phyloP scores from a whole-genome alignment of 2,329 filamentous ascomycete species.

The Fusarium pseudograminearum region DNA sequence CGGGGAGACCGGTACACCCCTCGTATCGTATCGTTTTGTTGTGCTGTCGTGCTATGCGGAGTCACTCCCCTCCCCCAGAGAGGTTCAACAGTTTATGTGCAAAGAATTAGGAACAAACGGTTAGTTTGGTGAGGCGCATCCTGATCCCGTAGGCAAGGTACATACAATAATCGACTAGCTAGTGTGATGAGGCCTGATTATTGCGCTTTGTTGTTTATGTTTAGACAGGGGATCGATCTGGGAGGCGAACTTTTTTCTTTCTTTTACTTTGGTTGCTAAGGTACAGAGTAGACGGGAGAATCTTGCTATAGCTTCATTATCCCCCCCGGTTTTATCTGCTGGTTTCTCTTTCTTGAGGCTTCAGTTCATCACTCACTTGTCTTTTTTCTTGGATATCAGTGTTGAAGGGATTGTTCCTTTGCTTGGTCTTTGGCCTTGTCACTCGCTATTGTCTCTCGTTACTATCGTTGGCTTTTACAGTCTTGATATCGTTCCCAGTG shows the following conservation, averaged over 20 bases:
- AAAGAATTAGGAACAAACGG: background rate
- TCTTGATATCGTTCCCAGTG: background rate
- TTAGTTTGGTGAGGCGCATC: slow-evolving; percentile 35
- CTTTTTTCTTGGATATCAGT: slow-evolving; percentile 1
- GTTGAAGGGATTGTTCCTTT: slow-evolving; percentile 7
- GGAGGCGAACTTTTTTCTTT: background rate
- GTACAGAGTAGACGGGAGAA: background rate
- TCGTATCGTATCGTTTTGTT: slow-evolving; percentile 4
- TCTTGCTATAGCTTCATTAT: slow-evolving; percentile 46
- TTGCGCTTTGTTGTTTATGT: slow-evolving; percentile 18
- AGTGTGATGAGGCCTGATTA: slow-evolving; percentile 27
- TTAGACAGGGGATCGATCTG: background rate
- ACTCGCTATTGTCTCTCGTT: slow-evolving; percentile 29
- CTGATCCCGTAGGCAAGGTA: background rate
- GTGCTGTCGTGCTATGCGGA: slow-evolving; percentile 44
- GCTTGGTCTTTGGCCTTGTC: slow-evolving; percentile 27
- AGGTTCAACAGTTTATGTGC: background rate
- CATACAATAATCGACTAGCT: background rate
- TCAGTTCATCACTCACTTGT: slow-evolving; percentile 35
- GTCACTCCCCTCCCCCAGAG: background rate
- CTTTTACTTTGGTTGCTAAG: background rate
- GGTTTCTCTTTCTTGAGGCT: background rate
- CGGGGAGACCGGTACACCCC: background rate
- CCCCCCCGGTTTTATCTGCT: slow-evolving; percentile 32
- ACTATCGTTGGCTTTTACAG: background rate